Evolutionary conservation across 495 filamentous ascomycete genomes (phyloP).

Genomic region (Annulohypoxylon maeteangense): DNA sequence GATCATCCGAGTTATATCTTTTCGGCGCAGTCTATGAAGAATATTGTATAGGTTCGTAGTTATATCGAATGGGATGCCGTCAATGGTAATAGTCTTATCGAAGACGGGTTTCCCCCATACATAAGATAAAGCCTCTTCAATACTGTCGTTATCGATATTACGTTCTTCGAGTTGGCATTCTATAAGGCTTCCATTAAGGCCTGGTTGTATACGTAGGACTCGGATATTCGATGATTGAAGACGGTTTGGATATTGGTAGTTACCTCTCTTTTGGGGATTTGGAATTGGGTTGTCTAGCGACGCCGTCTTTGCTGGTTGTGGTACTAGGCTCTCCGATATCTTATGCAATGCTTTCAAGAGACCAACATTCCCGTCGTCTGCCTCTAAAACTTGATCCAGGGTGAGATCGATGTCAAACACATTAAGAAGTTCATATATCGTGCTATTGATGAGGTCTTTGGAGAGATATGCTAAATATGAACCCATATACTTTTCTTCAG

Average conservation of each 20-base stretch:
- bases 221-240: background rate
- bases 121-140: slow-evolving; percentile 20
- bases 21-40: background rate
- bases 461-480: no score
- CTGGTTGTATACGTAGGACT: slow-evolving; percentile 8
- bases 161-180: background rate
- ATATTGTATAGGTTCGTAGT: slow-evolving; percentile 12
- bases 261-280: background rate
- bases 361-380: no score
- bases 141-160: background rate
- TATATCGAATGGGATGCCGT: background rate
- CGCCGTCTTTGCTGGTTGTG: no score
- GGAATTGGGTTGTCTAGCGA: background rate
- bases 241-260: background rate
- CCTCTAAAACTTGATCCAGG: no score
- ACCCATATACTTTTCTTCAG: no score
- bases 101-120: slow-evolving; percentile 7
- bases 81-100: background rate
- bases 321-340: no score
- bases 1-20: background rate
- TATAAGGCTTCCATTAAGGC: background rate
- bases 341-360: no score
- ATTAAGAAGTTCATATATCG: no score
- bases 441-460: no score
- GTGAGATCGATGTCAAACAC: no score